A percentile compares a stretch with the other conserved stretches of the same genome.
Conservation (phyloP, 306 rosid genomes). For the Begonia loranthoides region DNA sequence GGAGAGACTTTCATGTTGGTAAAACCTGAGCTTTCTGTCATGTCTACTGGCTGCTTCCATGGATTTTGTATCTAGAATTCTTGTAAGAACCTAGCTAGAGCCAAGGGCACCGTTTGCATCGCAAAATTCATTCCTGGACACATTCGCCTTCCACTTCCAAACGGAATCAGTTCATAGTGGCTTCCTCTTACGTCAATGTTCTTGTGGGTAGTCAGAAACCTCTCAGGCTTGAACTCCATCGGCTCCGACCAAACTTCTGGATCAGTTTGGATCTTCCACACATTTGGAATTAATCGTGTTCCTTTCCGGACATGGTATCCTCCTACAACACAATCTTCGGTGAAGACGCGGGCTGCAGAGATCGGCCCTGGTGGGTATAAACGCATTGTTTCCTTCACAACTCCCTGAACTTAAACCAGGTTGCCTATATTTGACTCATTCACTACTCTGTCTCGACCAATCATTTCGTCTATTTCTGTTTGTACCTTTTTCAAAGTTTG, state of each 20-base stretch:
- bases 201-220: slow-evolving; percentile 4
- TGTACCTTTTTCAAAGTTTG: neutral
- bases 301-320: neutral
- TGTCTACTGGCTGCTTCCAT: neutral
- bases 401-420: neutral
- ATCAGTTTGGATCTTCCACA: slow-evolving; percentile 1
- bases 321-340: neutral
- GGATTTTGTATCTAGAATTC: neutral
- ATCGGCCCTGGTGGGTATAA: neutral
- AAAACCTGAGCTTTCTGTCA: neutral
- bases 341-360: neutral
- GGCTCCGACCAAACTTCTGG: neutral
- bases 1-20: slow-evolving; percentile 1
- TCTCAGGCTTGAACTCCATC: slow-evolving; percentile 2
- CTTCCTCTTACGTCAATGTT: neutral
- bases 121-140: neutral
- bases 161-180: neutral
- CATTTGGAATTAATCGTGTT: neutral
- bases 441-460: neutral
- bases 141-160: slow-evolving; percentile 1
- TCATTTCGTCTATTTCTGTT: neutral
- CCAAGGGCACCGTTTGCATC: neutral
- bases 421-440: neutral
- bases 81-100: neutral
- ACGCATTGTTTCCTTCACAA: slow-evolving; percentile 1